phyloP scores from a whole-genome alignment of 2,329 filamentous ascomycete genomes.

The Paramyrothecium sp. region DNA sequence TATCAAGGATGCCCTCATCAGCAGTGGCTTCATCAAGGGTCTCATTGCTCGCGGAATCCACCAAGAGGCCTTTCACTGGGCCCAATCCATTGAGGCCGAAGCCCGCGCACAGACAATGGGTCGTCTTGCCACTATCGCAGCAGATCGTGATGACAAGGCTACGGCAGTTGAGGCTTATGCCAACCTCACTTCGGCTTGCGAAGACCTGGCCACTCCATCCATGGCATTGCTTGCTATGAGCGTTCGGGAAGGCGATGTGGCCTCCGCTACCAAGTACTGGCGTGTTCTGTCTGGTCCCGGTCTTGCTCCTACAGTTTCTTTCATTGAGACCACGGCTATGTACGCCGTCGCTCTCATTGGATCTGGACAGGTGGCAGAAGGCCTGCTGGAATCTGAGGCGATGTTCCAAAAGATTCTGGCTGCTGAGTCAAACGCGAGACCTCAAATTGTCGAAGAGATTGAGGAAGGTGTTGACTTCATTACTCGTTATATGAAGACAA shows the following conservation, averaged over 20 bases:
- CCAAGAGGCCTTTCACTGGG: conserved; percentile 71
- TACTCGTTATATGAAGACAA: conserved; percentile 55
- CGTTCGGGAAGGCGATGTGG: conserved; percentile 77
- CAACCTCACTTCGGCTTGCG: conserved; percentile 50
- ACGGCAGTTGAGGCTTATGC: conserved; percentile 68
- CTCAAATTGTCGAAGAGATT: conserved; percentile 72
- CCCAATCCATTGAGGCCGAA: conserved; percentile 60
- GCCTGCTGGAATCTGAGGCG: conserved; percentile 71
- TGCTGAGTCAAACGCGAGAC: conserved; percentile 45
- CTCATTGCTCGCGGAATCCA: conserved; percentile 70
- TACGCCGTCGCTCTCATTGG: conserved; percentile 85
- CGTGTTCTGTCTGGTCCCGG: conserved; percentile 64
- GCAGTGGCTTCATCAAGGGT: conserved; percentile 75
- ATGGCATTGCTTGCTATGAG: conserved; percentile 86
- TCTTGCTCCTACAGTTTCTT: conserved; percentile 57
- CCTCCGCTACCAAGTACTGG: conserved; percentile 79
- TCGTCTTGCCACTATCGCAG: conserved; percentile 72
- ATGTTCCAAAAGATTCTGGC: conserved; percentile 86
- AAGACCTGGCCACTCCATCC: conserved; percentile 56
- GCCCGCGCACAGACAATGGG: conserved; percentile 64
- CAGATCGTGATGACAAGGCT: conserved; percentile 71
- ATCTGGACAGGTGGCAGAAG: conserved; percentile 80
- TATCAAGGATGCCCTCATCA: conserved; percentile 70
- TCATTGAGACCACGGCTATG: conserved; percentile 89
- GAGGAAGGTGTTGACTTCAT: conserved; percentile 81